These are phyloP conservation scores for Canavalia gladiata DNA, from an alignment of 306 rosid genomes.

Conservation along the genomic window DNA sequence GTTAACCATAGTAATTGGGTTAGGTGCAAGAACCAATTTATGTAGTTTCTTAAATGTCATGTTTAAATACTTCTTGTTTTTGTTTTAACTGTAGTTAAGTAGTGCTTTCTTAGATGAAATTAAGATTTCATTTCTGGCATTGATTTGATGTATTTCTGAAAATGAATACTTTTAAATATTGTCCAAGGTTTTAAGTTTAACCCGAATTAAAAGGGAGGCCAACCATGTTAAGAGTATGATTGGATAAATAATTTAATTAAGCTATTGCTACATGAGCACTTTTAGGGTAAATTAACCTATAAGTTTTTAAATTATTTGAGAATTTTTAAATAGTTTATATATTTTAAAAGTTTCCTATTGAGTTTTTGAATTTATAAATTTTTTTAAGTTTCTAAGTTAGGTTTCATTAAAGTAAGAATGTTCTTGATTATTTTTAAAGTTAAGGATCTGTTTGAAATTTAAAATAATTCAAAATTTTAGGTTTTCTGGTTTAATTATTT, in stretches of 20 bases:
- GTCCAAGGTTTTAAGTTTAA: background rate
- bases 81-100: background rate
- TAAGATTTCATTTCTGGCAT: background rate
- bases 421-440: too few relatives aligned
- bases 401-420: too few relatives aligned
- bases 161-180: background rate
- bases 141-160: constrained; percentile 1
- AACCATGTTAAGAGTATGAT: background rate
- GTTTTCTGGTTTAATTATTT: too few relatives aligned
- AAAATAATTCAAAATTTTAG: too few relatives aligned
- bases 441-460: too few relatives aligned
- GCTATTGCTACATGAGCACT: background rate
- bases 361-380: too few relatives aligned
- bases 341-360: too few relatives aligned
- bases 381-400: too few relatives aligned
- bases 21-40: background rate
- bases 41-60: background rate
- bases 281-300: background rate
- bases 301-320: too few relatives aligned
- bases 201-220: too few relatives aligned
- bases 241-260: background rate
- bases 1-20: background rate
- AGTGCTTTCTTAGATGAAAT: background rate
- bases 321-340: too few relatives aligned
- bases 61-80: background rate